Conservation (phyloP, 345 rosid species). For the Mangifera indica region DNA sequence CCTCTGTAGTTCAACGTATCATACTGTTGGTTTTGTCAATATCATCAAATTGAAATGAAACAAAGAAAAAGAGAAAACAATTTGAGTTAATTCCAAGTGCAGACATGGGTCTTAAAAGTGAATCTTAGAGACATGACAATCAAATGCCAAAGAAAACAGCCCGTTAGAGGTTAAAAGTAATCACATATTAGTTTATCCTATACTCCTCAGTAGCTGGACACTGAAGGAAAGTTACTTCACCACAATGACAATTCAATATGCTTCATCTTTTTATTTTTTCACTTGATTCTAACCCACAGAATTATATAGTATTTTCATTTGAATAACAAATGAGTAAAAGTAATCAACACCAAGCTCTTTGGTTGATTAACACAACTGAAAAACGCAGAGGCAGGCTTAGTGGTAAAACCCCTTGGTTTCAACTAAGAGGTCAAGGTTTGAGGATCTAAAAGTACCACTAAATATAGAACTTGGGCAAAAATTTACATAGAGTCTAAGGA, state of each 20-base stretch:
- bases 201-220: neutral
- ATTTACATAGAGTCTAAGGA: no score
- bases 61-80: no score
- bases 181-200: neutral
- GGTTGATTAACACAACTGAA: neutral
- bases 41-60: no score
- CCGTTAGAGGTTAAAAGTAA: neutral
- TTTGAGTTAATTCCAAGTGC: neutral
- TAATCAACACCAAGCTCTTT: neutral
- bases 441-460: no score
- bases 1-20: no score
- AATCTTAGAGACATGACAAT: neutral
- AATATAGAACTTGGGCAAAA: no score
- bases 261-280: neutral
- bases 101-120: neutral
- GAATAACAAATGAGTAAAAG: neutral
- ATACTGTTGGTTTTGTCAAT: no score
- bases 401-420: no score
- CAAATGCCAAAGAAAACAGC: neutral
- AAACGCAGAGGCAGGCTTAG: no score
- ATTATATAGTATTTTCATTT: neutral
- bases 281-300: neutral
- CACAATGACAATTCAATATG: neutral
- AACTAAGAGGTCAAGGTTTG: no score
- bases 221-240: neutral